Base-by-base conservation (phyloP, 805 yeast species). In the Nakazawaea populi region DNA sequence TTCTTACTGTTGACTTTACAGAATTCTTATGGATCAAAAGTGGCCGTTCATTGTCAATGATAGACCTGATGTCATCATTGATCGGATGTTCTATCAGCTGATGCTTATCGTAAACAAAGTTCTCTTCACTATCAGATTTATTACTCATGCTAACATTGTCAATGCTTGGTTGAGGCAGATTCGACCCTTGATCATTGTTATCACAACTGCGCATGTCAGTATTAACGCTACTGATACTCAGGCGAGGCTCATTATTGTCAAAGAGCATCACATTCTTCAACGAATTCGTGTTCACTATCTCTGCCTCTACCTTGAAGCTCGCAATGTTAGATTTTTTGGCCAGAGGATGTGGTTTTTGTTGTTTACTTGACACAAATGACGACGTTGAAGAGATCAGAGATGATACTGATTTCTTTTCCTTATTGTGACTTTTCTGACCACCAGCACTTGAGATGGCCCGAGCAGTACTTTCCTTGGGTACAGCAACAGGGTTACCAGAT, bases 11-110 rank as follows among this genome's bases (percentile, higher is more conserved):
- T 7, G 50, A 46, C 24, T 47, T 36, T 6, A 46, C 29, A n/a
- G 53, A 51, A 36, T 46, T 46, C 41, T 51, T 51, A 39, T 51
- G 53, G 7, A 51, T 44, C 41, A 51, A 46, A 8, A 51, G 36
- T 14, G 53, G 53, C 18, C 46, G 31, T 7, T 44, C 52, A 6
- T 14, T 44, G 30, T 44, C 44, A 12, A 18, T 14, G 31, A 18
- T n/a, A 11, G 46, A 28, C 5, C 32, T 28, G n/a, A 41, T 48
- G 10, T 37, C 40, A 18, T 40, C 44, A 6, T 27, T n/a, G 10
- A 27, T 11, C 4, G 14, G 3, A 39, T 5, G n/a, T 6, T 43
- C 46, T n/a, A 18, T n/a, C 12, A 24, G 9, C 11, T 38, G 27
- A 18, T 18, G 39, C 5, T 42, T 42, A 6, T 46, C 53, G 30